phyloP scores from a whole-genome alignment of 2,329 filamentous ascomycete species.

The Colletotrichum kahawae region DNA sequence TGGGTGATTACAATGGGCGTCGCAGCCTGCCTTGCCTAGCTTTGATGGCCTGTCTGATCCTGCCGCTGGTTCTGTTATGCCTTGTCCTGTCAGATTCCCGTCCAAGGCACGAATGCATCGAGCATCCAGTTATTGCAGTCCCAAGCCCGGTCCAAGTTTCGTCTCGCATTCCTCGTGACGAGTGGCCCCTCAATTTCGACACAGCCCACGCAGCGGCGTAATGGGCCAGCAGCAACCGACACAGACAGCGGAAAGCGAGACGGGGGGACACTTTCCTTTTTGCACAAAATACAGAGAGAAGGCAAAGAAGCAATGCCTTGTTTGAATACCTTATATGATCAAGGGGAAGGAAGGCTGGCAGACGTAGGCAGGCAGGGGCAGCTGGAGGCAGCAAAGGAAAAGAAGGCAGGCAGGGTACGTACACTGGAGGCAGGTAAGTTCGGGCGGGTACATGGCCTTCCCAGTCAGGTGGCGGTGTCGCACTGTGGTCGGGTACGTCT shows the following conservation, averaged over 20 bases:
- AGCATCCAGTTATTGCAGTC: not conserved
- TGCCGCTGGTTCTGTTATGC: not conserved
- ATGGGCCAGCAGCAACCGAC: not conserved
- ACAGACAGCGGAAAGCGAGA: not conserved
- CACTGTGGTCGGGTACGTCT: not conserved
- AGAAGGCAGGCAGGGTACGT: not conserved
- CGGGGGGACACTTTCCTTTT: not conserved
- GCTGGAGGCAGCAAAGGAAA: not conserved
- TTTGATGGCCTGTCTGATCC: not conserved
- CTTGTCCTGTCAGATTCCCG: not conserved
- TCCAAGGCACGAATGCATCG: not conserved
- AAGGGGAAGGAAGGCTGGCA: not conserved
- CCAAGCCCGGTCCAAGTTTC: not conserved
- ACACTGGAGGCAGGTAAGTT: not conserved
- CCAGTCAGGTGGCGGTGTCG: not conserved
- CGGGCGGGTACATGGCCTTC: not conserved
- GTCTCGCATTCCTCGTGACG: not conserved
- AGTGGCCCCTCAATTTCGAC: not conserved
- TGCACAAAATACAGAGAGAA: not conserved
- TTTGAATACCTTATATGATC: not conserved
- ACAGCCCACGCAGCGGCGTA: not conserved
- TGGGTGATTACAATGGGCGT: not conserved
- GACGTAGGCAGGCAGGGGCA: not conserved
- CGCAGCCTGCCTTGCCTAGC: not conserved
- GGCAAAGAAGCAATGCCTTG: not conserved